Evolutionary conservation across 768 basidiomycete genomes (phyloP), one percentile per base, ranked within the genome.

Genomic region (Boletus rubropictus): DNA sequence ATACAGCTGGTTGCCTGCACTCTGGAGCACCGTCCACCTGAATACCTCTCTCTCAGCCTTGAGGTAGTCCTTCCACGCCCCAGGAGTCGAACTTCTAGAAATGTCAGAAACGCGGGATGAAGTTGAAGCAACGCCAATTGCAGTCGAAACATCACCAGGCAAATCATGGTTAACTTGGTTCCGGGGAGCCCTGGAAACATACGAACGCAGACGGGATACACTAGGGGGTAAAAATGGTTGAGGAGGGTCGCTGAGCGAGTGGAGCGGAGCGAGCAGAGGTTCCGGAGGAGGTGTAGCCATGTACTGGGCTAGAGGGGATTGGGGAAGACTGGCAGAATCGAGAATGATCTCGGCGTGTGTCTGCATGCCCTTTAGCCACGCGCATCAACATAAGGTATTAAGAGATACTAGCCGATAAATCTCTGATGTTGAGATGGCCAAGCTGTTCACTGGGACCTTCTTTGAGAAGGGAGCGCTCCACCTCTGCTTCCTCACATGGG

Each of bases 141-240:
- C 67, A 17, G 68, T 45, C 36, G 75, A 72, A 1, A 76, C 72
- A 46, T 72, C 72, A 18, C 72, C 57, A 14, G 77, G 73, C 36
- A 67, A 64, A 25, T 69, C 62, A 46, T 74, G 75, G 34, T 68
- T 69, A 38, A 70, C 66, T 14, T 77, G 73, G 15, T 69, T 58
- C 12, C 61, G 72, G 22, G 70, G 64, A 5, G 72, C 64, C 21
- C 72, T 75, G 11, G 81, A 79, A 6, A 76, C 73, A 57, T 74
- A 75, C 11, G 89, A 88, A 35, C 88, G 85, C 34, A 89, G 76
- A n/a, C 88, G 78, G 24, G 88, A 91, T 6, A 88, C 77, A n/a
- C 73, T 77, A 4, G 85, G 84, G 55, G 86, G 82, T 17, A 88
- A 62, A 61, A 84, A 88, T 11, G 81, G 76, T 32, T 76, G 74